These are phyloP conservation scores for Leptosphaerulina australis DNA, from an alignment of 2,329 filamentous ascomycete genomes.

Conservation along the genomic window DNA sequence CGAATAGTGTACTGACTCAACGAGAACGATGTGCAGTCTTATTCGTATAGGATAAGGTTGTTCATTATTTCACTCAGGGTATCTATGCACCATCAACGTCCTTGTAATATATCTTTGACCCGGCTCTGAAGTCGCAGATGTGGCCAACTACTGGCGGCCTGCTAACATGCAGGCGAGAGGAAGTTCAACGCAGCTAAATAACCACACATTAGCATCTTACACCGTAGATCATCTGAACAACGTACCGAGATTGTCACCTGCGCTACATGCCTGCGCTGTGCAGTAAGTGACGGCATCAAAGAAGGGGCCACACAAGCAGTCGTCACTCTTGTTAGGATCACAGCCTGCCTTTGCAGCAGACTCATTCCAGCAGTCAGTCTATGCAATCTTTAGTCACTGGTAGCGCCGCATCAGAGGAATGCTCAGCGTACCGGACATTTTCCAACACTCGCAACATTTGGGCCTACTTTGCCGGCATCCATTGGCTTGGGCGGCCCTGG, in stretches of 20 bases:
- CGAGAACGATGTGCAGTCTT: not conserved
- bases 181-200: conserved; percentile 16
- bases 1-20: not conserved
- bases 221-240: not conserved
- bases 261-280: conserved; percentile 34
- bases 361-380: conserved; percentile 46
- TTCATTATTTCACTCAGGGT: conserved; percentile 14
- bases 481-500: conserved; percentile 1
- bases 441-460: conserved; percentile 26
- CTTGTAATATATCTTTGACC: not conserved
- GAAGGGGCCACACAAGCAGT: conserved; percentile 43
- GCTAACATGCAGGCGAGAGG: conserved; percentile 15
- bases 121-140: not conserved
- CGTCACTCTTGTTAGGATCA: conserved; percentile 40
- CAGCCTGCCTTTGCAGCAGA: conserved; percentile 34
- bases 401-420: not conserved
- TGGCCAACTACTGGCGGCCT: not conserved
- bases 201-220: not conserved
- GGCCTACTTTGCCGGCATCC: conserved; percentile 13
- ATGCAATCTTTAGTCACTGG: conserved; percentile 9
- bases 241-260: conserved; percentile 43
- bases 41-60: not conserved
- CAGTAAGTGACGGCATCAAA: conserved; percentile 42
- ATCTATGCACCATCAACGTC: conserved; percentile 12
- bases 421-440: conserved; percentile 33